Conservation (phyloP, 2,329 filamentous ascomycete species). For the Plectosphaerella plurivora region DNA sequence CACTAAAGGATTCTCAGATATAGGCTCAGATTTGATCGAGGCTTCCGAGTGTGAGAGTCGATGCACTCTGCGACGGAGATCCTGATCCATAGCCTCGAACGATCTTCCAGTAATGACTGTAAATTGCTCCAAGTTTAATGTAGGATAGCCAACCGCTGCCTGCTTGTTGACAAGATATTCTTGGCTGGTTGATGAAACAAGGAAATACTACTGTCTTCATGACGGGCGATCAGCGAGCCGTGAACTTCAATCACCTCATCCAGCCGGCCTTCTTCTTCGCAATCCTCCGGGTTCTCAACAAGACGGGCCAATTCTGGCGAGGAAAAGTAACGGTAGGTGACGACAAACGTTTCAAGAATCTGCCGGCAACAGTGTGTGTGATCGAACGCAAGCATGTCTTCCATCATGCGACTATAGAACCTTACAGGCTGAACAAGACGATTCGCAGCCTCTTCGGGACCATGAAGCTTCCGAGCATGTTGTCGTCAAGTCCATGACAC, state of each 20-base stretch:
- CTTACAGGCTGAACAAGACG: constrained; percentile 27
- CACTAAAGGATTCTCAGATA: neutral
- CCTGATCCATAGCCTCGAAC: neutral
- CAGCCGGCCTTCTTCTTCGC: neutral
- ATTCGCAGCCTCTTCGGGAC: neutral
- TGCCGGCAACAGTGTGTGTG: neutral
- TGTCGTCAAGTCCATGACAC: neutral
- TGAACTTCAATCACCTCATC: neutral
- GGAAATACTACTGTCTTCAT: neutral
- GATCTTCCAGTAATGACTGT: neutral
- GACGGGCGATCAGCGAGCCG: neutral
- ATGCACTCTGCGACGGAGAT: neutral
- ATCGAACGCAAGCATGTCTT: constrained; percentile 16
- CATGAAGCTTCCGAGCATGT: neutral
- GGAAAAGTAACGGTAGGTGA: neutral
- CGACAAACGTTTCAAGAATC: neutral
- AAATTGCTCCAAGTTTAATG: neutral
- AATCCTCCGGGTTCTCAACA: neutral
- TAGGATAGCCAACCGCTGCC: neutral
- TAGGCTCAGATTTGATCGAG: neutral
- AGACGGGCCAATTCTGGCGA: neutral
- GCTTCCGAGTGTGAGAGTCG: neutral
- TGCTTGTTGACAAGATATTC: neutral
- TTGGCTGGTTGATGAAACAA: neutral
- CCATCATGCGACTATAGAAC: constrained; percentile 33